These are phyloP conservation scores for Teunomyces stri DNA, from an alignment of 805 yeast species.

Conservation along the genomic window DNA sequence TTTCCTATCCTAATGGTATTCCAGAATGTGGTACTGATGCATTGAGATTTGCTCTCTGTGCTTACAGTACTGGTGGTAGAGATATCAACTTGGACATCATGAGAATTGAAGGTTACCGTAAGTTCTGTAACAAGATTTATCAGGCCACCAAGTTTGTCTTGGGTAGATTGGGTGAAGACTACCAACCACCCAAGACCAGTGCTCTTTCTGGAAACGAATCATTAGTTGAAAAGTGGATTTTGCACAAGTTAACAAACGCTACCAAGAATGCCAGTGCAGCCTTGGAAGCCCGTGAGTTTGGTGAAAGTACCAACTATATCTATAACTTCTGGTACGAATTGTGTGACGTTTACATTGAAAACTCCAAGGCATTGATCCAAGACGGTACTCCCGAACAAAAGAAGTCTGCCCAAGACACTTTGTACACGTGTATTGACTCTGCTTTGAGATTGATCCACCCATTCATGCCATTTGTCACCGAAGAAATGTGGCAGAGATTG, in stretches of 20 bases:
- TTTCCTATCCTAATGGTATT: constrained; percentile 92
- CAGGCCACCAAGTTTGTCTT: constrained; percentile 97
- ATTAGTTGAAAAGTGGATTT: constrained; percentile 94
- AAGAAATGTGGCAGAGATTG: constrained; percentile 98
- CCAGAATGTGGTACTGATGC: constrained; percentile 99
- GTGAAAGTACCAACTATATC: constrained; percentile 79
- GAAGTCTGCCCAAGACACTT: constrained; percentile 88
- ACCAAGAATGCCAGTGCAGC: constrained; percentile 61
- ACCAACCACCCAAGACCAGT: constrained; percentile 69
- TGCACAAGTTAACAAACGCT: constrained; percentile 77
- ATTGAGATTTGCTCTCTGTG: constrained; percentile 94
- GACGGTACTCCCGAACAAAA: constrained; percentile 87
- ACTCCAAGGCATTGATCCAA: constrained; percentile 86
- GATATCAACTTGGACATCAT: constrained; percentile 94
- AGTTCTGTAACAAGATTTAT: constrained; percentile 98
- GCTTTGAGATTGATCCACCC: constrained; percentile 93
- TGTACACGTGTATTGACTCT: constrained; percentile 88
- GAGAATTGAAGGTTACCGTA: constrained; percentile 98
- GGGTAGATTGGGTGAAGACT: constrained; percentile 88
- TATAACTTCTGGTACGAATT: constrained; percentile 95
- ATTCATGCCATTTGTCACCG: constrained; percentile 96
- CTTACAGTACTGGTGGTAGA: constrained; percentile 98
- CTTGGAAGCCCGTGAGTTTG: constrained; percentile 83
- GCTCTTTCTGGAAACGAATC: constrained; percentile 75
- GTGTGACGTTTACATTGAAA: constrained; percentile 98